Base-by-base conservation (phyloP, 306 rosid genomes). In the Trifolium fragiferum region DNA sequence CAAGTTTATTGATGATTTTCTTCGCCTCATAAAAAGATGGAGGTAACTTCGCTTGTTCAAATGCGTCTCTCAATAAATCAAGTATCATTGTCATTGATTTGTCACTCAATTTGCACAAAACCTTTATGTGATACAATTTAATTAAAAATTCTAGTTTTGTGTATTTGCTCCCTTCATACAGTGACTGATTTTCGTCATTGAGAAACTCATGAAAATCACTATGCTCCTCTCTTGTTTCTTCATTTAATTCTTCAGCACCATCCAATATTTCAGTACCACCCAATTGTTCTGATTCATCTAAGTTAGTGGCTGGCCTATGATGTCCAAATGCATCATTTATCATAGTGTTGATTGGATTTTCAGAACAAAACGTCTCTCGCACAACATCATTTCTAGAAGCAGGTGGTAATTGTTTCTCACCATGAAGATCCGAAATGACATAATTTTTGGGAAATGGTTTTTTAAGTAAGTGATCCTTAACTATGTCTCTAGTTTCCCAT, bases 391-490 rank as follows among this genome's bases (percentile, higher is more conserved):
- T 43, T 20, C 35, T 20, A 53, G 1, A 16, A 53, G 19, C 3
- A 2, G 35, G 0, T 19, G 14, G 37, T 16, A 35, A 11, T 50
- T 30, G 18, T 13, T 8, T 71, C 49, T 71, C 75, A 12, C 66
- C 53, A 14, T 71, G 37, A 54, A 71, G 65, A 54, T 54, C 8
- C 21, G 38, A 54, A 18, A 7, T 18, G 19, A 70, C 53, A 19
- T 37, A 54, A 1, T 35, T 71, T 71, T 14, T 14, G 4, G 38
- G 54, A 37, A 71, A 54, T 14, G 1, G 66, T 40, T 71, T 12
- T 10, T 4, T 21, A 71, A 55, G 25, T 55, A 71, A 55, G 25
- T 71, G 76, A 38, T 71, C 76, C 11, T 19, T 0, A 13, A 71
- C 38, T 11, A 54, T 4, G 0, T 21, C 37, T 71, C 49, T 33